A percentile compares a stretch with the other conserved stretches of the same genome.
phyloP scores from a whole-genome alignment of 116 monocot species.

The Dioscorea cayenensis region DNA sequence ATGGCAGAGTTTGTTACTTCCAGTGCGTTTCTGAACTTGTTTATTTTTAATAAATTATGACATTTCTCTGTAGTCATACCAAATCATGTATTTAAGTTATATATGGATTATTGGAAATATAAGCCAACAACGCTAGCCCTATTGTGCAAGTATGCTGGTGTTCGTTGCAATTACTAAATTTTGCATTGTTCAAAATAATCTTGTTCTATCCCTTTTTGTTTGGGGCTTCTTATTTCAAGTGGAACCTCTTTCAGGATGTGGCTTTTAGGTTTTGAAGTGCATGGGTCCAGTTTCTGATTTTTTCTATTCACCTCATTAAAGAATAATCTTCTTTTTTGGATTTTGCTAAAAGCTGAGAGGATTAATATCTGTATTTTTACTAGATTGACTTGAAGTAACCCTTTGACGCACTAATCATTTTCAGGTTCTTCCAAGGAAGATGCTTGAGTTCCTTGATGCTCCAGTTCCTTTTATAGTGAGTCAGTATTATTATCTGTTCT shows the following conservation, averaged over 20 bases:
- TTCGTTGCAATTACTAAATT: no score
- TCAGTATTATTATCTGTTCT: slow-evolving; percentile 6
- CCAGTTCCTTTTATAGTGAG: slow-evolving; percentile 97
- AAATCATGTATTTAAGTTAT: no score
- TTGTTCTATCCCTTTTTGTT: no score
- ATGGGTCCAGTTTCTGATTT: background rate
- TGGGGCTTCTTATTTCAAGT: background rate
- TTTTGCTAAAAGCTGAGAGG: background rate
- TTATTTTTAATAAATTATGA: background rate
- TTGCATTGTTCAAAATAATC: no score
- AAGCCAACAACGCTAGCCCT: no score
- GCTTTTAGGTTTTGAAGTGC: background rate
- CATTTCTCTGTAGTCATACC: background rate
- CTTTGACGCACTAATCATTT: slow-evolving; percentile 1
- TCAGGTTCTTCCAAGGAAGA: slow-evolving; percentile 87
- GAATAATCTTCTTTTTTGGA: background rate
- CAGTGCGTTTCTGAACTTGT: slow-evolving; percentile 43
- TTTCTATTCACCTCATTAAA: background rate
- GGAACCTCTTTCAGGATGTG: background rate
- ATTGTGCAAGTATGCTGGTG: no score
- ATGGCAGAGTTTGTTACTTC: slow-evolving; percentile 95
- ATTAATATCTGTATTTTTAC: background rate
- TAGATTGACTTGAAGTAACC: background rate
- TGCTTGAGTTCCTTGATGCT: slow-evolving; percentile 94
- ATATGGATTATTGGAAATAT: no score